Evolutionary conservation across 768 basidiomycete species (phyloP), one percentile per base, ranked within the genome.

Genomic region (Sporobolomyces roseus): DNA sequence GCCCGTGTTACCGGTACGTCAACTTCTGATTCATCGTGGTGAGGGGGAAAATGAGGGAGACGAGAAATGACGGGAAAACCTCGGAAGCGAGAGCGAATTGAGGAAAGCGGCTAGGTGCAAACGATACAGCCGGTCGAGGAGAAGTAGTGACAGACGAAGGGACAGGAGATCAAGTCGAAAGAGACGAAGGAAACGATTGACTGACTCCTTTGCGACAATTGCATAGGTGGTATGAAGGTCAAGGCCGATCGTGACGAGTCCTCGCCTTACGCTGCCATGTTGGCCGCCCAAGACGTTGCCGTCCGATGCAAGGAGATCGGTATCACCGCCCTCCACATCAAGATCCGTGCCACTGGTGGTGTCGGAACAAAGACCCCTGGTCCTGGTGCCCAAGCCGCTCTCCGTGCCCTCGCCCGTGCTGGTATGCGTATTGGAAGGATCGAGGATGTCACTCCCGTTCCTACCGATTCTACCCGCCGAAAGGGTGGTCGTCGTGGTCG

Each of bases 401-500:
- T 98, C 77, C 91, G 94, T 81, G 96, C 93, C 60, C 88, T 98
- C 66, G 96, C 96, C 76, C 93, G 94, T 82, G 88, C 94, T 65
- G 94, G 96, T 61, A 96, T 99, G 92, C 84, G 89, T 74, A 97
- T 99, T 75, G 96, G 96, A 65, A 85, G 96, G 74, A 98, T 99
- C 56, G 62, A 72, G 82, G 94, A 99, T 77, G 93, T 97, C 58
- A 98, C 94, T 46, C 94, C 94, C 72, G 86, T 94, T 68, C 96
- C 96, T 60, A 93, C 93, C 53, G 96, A 99, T 80, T 93, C 88
- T 67, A 99, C 96, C 75, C 85, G 96, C 78, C 86, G 93, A 81
- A 99, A 99, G 93, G 93, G 93, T 87, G 93, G 93, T 92, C 90
- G 93, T 76, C 91, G 93, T 82, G 93, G 93, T 90, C 89, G 93